These are phyloP conservation scores for Crithidia acanthocephali DNA, from an alignment of 208 protist genomes.

Conservation along the genomic window DNA sequence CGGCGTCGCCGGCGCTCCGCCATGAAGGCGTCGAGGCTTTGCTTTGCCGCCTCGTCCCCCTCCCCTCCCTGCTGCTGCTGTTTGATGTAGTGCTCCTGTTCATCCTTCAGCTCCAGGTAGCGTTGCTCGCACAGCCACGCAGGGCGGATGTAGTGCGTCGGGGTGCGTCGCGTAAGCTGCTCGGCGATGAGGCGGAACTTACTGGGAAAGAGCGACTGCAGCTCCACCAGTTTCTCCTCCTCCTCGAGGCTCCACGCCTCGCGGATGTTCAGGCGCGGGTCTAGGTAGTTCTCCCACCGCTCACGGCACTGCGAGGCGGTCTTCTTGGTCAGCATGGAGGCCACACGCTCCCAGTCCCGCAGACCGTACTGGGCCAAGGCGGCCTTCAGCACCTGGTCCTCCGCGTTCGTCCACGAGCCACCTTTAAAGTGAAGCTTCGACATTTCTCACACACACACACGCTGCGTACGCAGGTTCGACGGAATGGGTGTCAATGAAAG, in stretches of 20 bases:
- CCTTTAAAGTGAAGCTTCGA: constrained; percentile 96
- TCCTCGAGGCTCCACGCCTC: constrained; percentile 99
- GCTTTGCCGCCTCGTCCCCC: constrained; percentile 18
- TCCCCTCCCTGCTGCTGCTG: constrained; percentile 40
- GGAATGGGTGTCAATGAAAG: too few species aligned
- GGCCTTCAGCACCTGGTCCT: constrained; percentile 99
- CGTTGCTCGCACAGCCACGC: constrained; percentile 98
- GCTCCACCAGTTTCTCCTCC: constrained; percentile 99
- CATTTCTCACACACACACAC: too few species aligned
- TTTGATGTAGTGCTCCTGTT: constrained; percentile 72
- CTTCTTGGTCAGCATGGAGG: constrained; percentile 98
- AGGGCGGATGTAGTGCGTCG: constrained; percentile 95
- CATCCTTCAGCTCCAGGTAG: constrained; percentile 97
- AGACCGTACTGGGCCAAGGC: constrained; percentile 99
- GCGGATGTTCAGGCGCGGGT: constrained; percentile 98
- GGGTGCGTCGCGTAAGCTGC: constrained; percentile 59
- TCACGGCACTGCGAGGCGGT: constrained; percentile 99
- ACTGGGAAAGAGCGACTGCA: constrained; percentile 98
- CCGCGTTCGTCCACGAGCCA: constrained; percentile 99
- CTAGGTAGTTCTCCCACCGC: constrained; percentile 99
- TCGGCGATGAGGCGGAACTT: constrained; percentile 99
- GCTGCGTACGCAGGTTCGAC: too few species aligned
- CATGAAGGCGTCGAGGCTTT: constrained; percentile 79
- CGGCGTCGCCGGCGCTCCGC: constrained; percentile 67
- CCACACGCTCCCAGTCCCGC: constrained; percentile 99